Evolutionary conservation across 805 yeast genomes (phyloP).

Genomic region (Saccharomycopsis guyanensis): DNA sequence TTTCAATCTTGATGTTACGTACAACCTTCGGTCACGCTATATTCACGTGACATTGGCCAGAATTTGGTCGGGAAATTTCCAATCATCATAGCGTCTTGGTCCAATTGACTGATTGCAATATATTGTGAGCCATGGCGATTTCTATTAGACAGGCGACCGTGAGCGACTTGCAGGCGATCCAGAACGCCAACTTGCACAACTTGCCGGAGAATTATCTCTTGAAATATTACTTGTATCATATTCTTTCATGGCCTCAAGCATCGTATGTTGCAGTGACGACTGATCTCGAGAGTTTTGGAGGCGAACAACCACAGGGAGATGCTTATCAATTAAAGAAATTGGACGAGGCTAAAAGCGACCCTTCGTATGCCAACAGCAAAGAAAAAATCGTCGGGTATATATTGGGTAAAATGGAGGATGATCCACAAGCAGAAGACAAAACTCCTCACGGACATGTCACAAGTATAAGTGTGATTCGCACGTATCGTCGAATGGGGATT

Average conservation of each 20-base stretch:
- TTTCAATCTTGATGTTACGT: too few species aligned
- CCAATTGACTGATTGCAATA: too few species aligned
- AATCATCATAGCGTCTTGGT: too few species aligned
- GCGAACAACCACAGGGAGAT: slow-evolving; percentile 23
- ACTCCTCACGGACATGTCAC: slow-evolving; percentile 93
- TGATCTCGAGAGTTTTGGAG: slow-evolving; percentile 37
- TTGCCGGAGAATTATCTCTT: slow-evolving; percentile 91
- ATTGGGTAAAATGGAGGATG: slow-evolving; percentile 94
- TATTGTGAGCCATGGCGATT: slow-evolving; percentile 50
- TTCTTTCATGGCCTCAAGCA: slow-evolving; percentile 95
- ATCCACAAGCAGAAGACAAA: slow-evolving; percentile 65
- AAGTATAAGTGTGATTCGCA: slow-evolving; percentile 88
- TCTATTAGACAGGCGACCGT: slow-evolving; percentile 84
- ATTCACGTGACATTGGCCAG: too few species aligned
- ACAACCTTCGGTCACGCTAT: too few species aligned
- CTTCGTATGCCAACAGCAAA: slow-evolving; percentile 51
- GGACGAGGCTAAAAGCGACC: slow-evolving; percentile 40
- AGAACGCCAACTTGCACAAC: slow-evolving; percentile 84
- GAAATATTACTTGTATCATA: slow-evolving; percentile 90
- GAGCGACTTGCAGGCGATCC: slow-evolving; percentile 88
- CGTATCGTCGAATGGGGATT: slow-evolving; percentile 89
- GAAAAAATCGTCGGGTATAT: slow-evolving; percentile 95
- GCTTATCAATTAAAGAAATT: slow-evolving; percentile 10
- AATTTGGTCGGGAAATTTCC: too few species aligned
- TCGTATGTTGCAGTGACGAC: slow-evolving; percentile 89